phyloP scores from a whole-genome alignment of 1,139 yeast species.

The Suhomyces yuchorum region DNA sequence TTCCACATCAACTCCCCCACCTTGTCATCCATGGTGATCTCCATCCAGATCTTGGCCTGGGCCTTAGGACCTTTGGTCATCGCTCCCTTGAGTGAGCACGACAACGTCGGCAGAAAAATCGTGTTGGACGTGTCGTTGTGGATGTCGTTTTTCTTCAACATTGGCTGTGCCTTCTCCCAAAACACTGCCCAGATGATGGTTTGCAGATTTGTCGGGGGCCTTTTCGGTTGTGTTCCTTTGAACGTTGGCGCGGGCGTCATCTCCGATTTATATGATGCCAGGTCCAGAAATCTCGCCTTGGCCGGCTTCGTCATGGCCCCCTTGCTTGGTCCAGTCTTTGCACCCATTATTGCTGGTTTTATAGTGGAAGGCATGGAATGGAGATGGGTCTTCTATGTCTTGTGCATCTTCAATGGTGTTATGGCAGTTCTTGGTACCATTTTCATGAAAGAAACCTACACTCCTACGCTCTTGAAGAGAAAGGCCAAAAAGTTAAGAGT shows the following conservation, averaged over 20 bases:
- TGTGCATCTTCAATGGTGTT: constrained; percentile 44
- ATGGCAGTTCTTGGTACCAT: constrained; percentile 40
- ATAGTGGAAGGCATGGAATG: constrained; percentile 28
- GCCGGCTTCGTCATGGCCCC: constrained; percentile 48
- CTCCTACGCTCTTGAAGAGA: constrained; percentile 39
- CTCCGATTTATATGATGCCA: constrained; percentile 38
- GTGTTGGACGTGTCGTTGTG: constrained; percentile 41
- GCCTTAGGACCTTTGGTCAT: constrained; percentile 48
- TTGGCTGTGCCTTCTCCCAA: constrained; percentile 45
- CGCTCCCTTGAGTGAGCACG: constrained; percentile 50
- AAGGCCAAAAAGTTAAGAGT: constrained; percentile 37
- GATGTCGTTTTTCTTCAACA: constrained; percentile 36
- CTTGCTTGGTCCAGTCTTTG: constrained; percentile 62
- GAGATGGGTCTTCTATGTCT: constrained; percentile 50
- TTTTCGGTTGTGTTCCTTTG: constrained; percentile 43
- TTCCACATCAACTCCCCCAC: constrained; percentile 36
- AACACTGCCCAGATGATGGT: constrained; percentile 44
- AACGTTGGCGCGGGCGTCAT: constrained; percentile 49
- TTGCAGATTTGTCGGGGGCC: constrained; percentile 43
- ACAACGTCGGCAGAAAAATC: constrained; percentile 42
- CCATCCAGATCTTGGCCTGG: constrained; percentile 51
- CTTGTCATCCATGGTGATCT: constrained; percentile 42
- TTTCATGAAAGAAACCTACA: constrained; percentile 43
- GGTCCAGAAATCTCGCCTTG: constrained; percentile 40
- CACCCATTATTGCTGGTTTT: constrained; percentile 61